Evolutionary conservation across 1,284 basidiomycete species (phyloP), one percentile per base, ranked within the genome.

Genomic region (Cryptococcus sp.): DNA sequence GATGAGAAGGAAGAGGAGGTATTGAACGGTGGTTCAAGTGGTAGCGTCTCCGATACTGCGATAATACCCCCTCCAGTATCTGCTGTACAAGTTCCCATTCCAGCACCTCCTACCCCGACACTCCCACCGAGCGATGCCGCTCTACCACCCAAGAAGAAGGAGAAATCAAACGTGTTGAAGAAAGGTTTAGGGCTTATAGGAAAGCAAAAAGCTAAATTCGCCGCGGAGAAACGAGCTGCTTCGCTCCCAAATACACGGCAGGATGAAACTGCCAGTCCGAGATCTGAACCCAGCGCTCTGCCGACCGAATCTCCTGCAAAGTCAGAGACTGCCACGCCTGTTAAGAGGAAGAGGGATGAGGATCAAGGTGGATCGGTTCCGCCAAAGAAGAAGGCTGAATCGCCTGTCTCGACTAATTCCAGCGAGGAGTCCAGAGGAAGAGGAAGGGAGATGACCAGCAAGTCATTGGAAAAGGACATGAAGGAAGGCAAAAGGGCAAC

Each of bases 31-130:
- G 44, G 8, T 11, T 46, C 44, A 30, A 14, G 8, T 30, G 11
- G 13, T 8, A 13, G 11, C 2, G 44, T 13, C 10, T 46, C 44
- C 13, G 44, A 46, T 30, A 8, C 11, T 31, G 44, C 13, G 13
- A 8, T 8, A 8, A n/a, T n/a, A 41, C 38, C 38, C 10, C 10
- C 38, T 10, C 38, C 38, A 10, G 38, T n/a, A 41, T n/a, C 38
- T 41, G 38, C 38, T 41, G 85, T 46, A 23, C 11, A 43, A 93
- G 1, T 93, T 93, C 0, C 84, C 89, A 34, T 94, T 89, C 76
- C 93, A 97, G 73, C 84, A 94, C 65, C 80, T 97, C 0, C 93
- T 96, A 72, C 92, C 87, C 67, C 80, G 97, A 23, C 83, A 64
- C 85, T 46, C 13, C 44, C 44, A 10, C 8, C 23, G 13, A 10